phyloP scores from a whole-genome alignment of 371 early-diverging fungal species.

The Nematocida ausubeli region DNA sequence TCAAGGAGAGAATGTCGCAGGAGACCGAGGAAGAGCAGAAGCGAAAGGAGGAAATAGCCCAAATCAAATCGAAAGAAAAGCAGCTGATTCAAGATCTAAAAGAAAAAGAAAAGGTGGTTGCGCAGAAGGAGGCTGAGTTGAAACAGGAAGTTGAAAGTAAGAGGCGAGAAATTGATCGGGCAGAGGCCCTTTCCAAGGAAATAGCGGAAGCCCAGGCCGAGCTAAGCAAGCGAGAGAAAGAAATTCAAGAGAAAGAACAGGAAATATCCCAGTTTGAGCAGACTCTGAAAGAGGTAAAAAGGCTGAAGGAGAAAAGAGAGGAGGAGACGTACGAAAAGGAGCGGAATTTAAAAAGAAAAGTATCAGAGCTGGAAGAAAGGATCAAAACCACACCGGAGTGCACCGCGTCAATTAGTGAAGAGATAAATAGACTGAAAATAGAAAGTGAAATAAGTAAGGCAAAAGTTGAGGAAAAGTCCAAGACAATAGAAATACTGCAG shows the following conservation, averaged over 20 bases:
- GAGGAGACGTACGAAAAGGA: conserved; percentile 35
- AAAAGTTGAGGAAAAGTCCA: conserved; percentile 47
- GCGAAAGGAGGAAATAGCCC: background rate
- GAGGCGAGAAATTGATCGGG: background rate
- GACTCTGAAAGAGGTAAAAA: conserved; percentile 4
- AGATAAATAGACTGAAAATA: conserved; percentile 13
- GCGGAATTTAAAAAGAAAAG: conserved; percentile 31
- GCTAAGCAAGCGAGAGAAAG: conserved; percentile 20
- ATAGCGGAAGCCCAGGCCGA: background rate
- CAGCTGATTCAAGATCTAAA: conserved; percentile 1
- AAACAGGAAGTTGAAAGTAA: background rate
- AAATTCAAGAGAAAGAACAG: conserved; percentile 36
- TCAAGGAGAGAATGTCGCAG: background rate
- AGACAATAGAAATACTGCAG: conserved; percentile 51
- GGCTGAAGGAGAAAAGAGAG: background rate
- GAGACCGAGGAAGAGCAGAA: background rate
- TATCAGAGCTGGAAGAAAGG: conserved; percentile 24
- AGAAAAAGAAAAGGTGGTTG: background rate
- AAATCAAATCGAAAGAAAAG: background rate
- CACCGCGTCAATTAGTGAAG: conserved; percentile 14
- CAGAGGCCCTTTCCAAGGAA: background rate
- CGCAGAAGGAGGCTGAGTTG: background rate
- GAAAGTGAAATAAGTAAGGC: conserved; percentile 54
- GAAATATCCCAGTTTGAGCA: conserved; percentile 8
- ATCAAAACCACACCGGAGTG: background rate